Percentiles rank a stretch among this genome's conserved stretches.
Conservation (phyloP, 768 basidiomycete genomes). For the Collybia sp. region DNA sequence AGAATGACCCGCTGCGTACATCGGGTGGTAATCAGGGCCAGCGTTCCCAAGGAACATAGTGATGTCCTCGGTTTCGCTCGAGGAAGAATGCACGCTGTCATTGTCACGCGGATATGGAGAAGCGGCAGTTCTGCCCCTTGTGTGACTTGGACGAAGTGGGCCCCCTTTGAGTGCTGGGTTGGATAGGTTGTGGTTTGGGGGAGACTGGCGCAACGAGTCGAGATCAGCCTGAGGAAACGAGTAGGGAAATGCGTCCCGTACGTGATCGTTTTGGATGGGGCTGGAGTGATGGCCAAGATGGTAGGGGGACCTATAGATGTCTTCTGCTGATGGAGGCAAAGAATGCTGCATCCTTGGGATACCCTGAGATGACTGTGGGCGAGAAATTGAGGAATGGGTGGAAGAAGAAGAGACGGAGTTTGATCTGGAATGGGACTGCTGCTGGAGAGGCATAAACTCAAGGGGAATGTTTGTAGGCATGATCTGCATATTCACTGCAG, state of each 20-base stretch:
- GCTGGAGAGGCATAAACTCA: conserved; percentile 59
- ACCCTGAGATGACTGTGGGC: conserved; percentile 78
- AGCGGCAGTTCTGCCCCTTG: conserved; percentile 73
- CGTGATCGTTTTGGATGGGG: conserved; percentile 39
- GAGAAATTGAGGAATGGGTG: conserved; percentile 66
- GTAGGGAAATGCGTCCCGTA: conserved; percentile 21
- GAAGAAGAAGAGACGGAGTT: conserved; percentile 75
- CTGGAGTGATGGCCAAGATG: conserved; percentile 43
- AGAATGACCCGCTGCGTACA: conserved; percentile 49
- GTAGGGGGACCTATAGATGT: conserved; percentile 67
- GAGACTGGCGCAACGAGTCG: conserved; percentile 45
- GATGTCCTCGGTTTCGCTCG: conserved; percentile 86
- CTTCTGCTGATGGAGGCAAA: conserved; percentile 53
- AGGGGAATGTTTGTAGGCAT: conserved; percentile 63
- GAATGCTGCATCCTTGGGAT: conserved; percentile 47
- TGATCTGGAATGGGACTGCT: conserved; percentile 66
- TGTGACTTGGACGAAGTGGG: conserved; percentile 70
- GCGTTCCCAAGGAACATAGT: conserved; percentile 64
- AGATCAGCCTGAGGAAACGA: conserved; percentile 13
- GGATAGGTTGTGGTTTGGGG: conserved; percentile 70
- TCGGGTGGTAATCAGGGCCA: conserved; percentile 58
- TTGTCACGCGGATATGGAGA: conserved; percentile 86
- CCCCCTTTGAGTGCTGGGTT: conserved; percentile 73
- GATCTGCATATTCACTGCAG: conserved; percentile 72
- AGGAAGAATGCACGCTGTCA: conserved; percentile 83